These are phyloP conservation scores for Tricholoma furcatifolium DNA, from an alignment of 768 basidiomycete genomes.

Conservation along the genomic window DNA sequence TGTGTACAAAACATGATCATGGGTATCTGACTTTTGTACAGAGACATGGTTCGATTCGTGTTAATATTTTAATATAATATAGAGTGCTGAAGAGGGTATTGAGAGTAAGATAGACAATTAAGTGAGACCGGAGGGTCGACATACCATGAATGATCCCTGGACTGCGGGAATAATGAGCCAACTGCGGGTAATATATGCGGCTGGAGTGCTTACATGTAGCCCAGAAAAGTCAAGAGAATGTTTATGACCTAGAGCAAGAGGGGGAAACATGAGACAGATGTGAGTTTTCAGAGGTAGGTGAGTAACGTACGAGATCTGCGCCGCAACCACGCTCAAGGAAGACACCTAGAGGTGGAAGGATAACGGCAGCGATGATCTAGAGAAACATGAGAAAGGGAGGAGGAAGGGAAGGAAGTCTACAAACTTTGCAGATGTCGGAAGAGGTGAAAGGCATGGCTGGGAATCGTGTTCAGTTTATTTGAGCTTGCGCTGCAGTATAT, in stretches of 20 bases:
- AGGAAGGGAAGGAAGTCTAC: constrained; percentile 14
- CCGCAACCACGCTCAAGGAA: constrained; percentile 86
- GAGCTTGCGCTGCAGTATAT: neutral
- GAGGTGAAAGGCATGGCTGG: constrained; percentile 63
- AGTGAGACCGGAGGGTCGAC: constrained; percentile 6
- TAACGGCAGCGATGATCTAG: constrained; percentile 59
- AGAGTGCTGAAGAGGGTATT: constrained; percentile 51
- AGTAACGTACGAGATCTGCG: constrained; percentile 63
- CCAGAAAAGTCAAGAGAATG: constrained; percentile 74
- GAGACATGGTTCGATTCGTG: constrained; percentile 5
- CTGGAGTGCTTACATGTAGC: constrained; percentile 60
- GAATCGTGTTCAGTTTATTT: neutral
- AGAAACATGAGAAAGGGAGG: constrained; percentile 9
- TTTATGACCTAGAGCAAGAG: constrained; percentile 52
- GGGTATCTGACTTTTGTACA: constrained; percentile 14
- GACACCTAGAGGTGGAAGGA: constrained; percentile 83
- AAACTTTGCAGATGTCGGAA: constrained; percentile 79
- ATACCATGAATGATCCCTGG: constrained; percentile 77
- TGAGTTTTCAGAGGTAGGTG: constrained; percentile 2
- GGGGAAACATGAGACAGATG: neutral
- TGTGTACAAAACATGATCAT: neutral
- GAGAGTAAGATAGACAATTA: constrained; percentile 11
- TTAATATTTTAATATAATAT: constrained; percentile 80
- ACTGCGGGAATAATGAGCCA: constrained; percentile 31
- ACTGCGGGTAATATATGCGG: neutral